Conservation (phyloP, 345 rosid species). For the Gossypium raimondii region DNA sequence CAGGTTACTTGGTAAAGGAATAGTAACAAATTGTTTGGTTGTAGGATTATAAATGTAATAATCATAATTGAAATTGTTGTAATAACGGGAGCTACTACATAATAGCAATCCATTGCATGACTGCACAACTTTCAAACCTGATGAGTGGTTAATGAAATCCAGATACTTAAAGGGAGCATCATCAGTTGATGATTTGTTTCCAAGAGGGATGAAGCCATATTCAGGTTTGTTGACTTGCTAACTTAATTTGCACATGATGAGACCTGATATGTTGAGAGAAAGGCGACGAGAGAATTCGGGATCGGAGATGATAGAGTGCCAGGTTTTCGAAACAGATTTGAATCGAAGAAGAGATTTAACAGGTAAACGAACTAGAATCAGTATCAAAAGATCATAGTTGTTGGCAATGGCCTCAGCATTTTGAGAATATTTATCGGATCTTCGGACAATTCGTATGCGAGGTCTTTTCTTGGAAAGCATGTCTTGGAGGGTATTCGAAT, state of each 20-base stretch:
- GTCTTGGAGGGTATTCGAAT: no score
- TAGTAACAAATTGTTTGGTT: neutral
- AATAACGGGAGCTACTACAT: neutral
- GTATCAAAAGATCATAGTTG: constrained; percentile 21
- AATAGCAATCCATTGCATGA: neutral
- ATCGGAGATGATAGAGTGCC: constrained; percentile 26
- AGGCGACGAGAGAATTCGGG: neutral
- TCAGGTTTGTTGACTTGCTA: neutral
- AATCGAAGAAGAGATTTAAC: constrained; percentile 28
- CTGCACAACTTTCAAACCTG: neutral
- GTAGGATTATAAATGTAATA: constrained; percentile 6
- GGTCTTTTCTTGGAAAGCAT: no score
- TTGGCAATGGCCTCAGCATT: constrained; percentile 16
- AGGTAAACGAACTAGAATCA: constrained; percentile 26
- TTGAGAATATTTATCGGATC: neutral
- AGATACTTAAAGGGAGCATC: neutral
- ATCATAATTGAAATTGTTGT: neutral
- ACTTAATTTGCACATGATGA: neutral
- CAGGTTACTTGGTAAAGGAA: neutral
- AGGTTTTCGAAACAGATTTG: constrained; percentile 26
- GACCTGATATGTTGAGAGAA: neutral
- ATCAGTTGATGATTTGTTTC: neutral
- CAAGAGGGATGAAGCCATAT: neutral
- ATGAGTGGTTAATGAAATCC: neutral
- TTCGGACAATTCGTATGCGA: neutral